Evolutionary conservation across 768 basidiomycete genomes (phyloP), one percentile per base, ranked within the genome.

Genomic region (Daedalea quercina): DNA sequence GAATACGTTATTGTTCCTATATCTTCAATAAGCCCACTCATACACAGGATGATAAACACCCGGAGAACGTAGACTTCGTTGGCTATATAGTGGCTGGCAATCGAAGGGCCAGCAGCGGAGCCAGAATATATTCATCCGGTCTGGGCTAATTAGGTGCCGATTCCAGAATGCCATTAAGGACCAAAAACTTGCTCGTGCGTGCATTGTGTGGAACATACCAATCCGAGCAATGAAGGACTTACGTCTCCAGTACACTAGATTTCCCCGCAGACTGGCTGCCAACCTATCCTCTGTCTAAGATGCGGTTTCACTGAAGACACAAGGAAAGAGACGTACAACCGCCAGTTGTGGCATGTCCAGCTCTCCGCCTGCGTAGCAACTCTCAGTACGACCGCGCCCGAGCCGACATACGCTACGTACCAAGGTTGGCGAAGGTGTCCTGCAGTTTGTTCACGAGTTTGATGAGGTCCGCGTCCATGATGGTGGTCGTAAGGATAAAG

Each of bases 181-280:
- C 28, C 28, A 11, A 4, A 31, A 31, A 4, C 28, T 6, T 31
- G 28, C 4, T 11, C 28, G 4, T 11, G 28, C 28, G 28, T 11
- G 28, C 28, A 31, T 31, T 31, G 28, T 31, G 28, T 31, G 11
- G 28, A 31, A 31, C 28, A 11, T 31, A 11, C 6, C 6, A 31
- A 31, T 6, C 11, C 25, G 20, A 34, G 34, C 40, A 43, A 26
- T 31, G 11, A 31, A 31, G 9, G 43, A 77, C 88, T 62, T 61
- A 93, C 93, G 89, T 98, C 73, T 98, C 94, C 52, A 98, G 80
- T 50, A 93, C 91, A 68, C 90, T 92, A 33, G 94, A 96, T 75
- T 96, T 97, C 56, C 94, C 94, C 28, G 93, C 85, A 37, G 94
- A 96, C 71, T 97, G 94, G 61, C 93, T 94, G 53, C 94, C 94